Evolutionary conservation across 768 basidiomycete genomes (phyloP).

Genomic region (Dacryopinax primogenitus): DNA sequence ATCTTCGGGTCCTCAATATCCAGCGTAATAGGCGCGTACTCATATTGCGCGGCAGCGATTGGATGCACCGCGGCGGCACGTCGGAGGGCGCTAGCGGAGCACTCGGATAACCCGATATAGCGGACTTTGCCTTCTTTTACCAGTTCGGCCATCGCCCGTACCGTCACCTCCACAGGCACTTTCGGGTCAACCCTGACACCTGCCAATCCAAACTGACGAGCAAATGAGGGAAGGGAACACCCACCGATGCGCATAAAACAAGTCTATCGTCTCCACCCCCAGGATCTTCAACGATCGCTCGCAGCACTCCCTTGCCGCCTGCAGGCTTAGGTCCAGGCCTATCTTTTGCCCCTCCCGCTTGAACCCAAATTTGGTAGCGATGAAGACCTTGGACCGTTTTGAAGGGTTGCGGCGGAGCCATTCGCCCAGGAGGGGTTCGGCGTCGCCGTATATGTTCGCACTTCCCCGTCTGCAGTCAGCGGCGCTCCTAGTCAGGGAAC

Average conservation of each 20-base stretch:
- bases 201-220: neutral
- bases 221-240: neutral
- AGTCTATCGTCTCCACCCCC: conserved; percentile 17
- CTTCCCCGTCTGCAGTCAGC: conserved; percentile 17
- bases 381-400: conserved; percentile 42
- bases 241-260: conserved; percentile 15
- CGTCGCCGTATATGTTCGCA: conserved; percentile 36
- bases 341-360: neutral
- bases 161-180: conserved; percentile 19
- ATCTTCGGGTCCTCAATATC: conserved; percentile 17
- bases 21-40: conserved; percentile 23
- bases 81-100: conserved; percentile 14
- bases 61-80: conserved; percentile 17
- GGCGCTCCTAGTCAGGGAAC: neutral
- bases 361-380: conserved; percentile 48
- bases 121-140: conserved; percentile 17
- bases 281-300: conserved; percentile 16
- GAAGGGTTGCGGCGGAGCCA: conserved; percentile 41
- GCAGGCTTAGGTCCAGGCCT: conserved; percentile 13
- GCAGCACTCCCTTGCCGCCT: conserved; percentile 14
- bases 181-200: conserved; percentile 19
- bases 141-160: conserved; percentile 18
- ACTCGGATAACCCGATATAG: conserved; percentile 19
- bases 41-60: conserved; percentile 17
- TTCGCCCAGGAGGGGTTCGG: conserved; percentile 35